Base-by-base conservation (phyloP, 1,284 basidiomycete genomes). In the Puccinia hordei region DNA sequence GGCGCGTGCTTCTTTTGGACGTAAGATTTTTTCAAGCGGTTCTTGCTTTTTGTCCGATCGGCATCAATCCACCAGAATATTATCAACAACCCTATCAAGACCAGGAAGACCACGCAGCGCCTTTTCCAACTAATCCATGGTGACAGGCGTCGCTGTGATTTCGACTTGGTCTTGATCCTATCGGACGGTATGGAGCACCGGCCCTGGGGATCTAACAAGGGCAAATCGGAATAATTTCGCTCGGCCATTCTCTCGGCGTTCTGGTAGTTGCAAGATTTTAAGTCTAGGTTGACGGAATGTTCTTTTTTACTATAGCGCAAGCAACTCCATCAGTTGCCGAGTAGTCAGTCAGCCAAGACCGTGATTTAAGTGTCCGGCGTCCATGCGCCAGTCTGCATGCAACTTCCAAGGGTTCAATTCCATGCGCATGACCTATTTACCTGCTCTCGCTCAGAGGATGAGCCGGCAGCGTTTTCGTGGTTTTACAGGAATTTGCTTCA, bases 101-200 rank as follows among this genome's bases (percentile, higher is more conserved):
- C 33, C 24, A 63, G 17, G 30, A 63, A 63, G 17, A 63, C 33
- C 33, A 63, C 33, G 33, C 19, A 63, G 33, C 59, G 59, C 24
- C 59, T 35, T 38, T 63, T 63, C 33, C 59, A 63, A 27, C 33
- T 38, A 2, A 17, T 63, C 33, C 59, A 63, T 2, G 15, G 33
- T 22, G 59, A 63, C 8, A 35, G 19, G 17, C 59, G 59, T 19
- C 19, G 33, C 2, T 38, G 38, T 17, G 24, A 59, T 38, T n/a
- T 63, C 6, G 59, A n/a, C 59, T 35, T 63, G 33, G 59, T 63
- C 59, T 38, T 63, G 9, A 63, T 63, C 59, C 59, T 63, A 17
- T 38, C 33, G 59, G 59, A 38, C 30, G 17, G 3, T 12, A 10
- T 63, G 33, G 33, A 12, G 2, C n/a, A 13, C 24, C 27, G 27